A percentile compares a stretch with the other conserved stretches of the same genome.
These are phyloP conservation scores for Fusarium sp. DNA, from an alignment of 2,329 filamentous ascomycete genomes.

Conservation along the genomic window DNA sequence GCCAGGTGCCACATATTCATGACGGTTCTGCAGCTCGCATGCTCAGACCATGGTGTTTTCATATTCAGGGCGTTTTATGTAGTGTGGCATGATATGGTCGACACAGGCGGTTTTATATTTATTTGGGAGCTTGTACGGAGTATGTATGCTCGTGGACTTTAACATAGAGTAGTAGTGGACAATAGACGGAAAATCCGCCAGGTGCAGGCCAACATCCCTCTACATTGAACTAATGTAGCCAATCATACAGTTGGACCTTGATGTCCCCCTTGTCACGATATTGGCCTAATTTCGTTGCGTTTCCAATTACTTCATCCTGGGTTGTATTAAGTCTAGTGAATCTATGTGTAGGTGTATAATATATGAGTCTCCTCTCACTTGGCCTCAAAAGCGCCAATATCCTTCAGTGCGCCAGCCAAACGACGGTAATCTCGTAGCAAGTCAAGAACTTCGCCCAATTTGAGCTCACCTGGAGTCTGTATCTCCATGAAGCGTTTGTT, in stretches of 20 bases:
- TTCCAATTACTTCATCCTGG: constrained; percentile 8
- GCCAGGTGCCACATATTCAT: not conserved
- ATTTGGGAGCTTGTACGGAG: not conserved
- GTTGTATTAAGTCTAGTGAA: constrained; percentile 21
- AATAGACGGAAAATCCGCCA: constrained; percentile 14
- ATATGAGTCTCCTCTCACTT: constrained; percentile 38
- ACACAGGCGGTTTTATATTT: not conserved
- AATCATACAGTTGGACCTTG: not conserved
- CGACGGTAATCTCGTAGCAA: constrained; percentile 80
- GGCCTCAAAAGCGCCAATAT: constrained; percentile 69
- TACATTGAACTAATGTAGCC: not conserved
- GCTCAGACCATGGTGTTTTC: not conserved
- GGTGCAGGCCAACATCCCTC: constrained; percentile 5
- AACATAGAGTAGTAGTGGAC: constrained; percentile 13
- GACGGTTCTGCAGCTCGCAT: not conserved
- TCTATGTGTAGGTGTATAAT: constrained; percentile 1
- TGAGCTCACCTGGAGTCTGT: constrained; percentile 75
- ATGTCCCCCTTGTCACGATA: not conserved
- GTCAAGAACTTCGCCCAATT: constrained; percentile 77
- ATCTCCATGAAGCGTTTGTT: constrained; percentile 79
- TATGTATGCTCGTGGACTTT: not conserved
- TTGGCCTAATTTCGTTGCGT: not conserved
- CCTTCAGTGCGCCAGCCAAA: constrained; percentile 72
- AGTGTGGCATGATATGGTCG: not conserved
- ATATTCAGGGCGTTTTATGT: constrained; percentile 5